These are phyloP conservation scores for Mucor irregularis DNA, from an alignment of 371 early-diverging fungal genomes.

Conservation along the genomic window DNA sequence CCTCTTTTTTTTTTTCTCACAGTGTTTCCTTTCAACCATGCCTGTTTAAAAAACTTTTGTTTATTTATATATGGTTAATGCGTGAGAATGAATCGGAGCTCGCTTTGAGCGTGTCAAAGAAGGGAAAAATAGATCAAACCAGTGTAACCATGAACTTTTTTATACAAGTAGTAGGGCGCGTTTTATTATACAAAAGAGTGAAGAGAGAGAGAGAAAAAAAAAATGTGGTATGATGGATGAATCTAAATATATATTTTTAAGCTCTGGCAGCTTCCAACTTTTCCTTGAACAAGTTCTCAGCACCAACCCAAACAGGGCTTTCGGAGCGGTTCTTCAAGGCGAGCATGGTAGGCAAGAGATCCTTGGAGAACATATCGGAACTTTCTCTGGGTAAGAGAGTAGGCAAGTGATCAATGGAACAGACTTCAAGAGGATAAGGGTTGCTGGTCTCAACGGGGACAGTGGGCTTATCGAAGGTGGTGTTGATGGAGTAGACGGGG, in stretches of 20 bases:
- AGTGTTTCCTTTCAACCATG: too few species aligned
- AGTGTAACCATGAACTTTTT: too few species aligned
- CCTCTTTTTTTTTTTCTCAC: too few species aligned
- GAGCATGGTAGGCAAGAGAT: slow-evolving; percentile 84
- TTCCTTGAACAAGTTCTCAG: slow-evolving; percentile 79
- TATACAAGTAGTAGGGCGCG: too few species aligned
- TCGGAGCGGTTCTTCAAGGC: slow-evolving; percentile 61
- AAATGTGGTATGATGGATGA: not conserved
- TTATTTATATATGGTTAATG: too few species aligned
- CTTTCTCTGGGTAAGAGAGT: slow-evolving; percentile 93
- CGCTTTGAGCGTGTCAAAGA: too few species aligned
- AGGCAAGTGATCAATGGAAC: slow-evolving; percentile 96
- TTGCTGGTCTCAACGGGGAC: slow-evolving; percentile 66
- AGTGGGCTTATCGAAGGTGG: slow-evolving; percentile 92
- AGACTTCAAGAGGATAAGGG: slow-evolving; percentile 77
- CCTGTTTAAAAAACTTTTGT: too few species aligned
- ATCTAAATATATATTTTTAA: slow-evolving; percentile 4
- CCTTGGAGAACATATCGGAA: slow-evolving; percentile 81
- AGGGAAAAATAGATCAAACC: too few species aligned
- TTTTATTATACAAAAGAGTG: not conserved
- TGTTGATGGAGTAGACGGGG: slow-evolving; percentile 88
- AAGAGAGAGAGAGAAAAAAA: not conserved
- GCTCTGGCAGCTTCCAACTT: slow-evolving; percentile 61
- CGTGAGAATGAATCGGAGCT: too few species aligned
- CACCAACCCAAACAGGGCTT: slow-evolving; percentile 85